Evolutionary conservation across 768 basidiomycete genomes (phyloP), one percentile per base, ranked within the genome.

Genomic region (Dioszegia crocea): DNA sequence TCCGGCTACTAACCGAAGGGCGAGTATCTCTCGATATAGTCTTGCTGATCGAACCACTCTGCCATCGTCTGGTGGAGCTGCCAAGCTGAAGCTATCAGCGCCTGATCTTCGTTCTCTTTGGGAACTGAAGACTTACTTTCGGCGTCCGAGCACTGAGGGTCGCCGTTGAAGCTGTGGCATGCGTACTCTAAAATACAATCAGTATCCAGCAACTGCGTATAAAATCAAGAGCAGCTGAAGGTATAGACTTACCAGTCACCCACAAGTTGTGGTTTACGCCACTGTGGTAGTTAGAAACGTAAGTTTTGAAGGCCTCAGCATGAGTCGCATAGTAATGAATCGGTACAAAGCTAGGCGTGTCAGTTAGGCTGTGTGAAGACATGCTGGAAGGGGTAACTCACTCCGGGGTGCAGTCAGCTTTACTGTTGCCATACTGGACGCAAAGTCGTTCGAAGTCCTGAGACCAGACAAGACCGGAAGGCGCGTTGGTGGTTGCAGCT

Each of bases 311-410:
- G 10, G 79, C 79, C 0, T 78, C 49, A 2, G 81, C 60, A 14
- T 77, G 58, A 14, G 79, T 82, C 50, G 82, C 84, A 73, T 96
- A 94, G 73, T 78, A 85, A 72, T 96, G 92, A 50, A 85, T 51
- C 45, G 84, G 83, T 1, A 86, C 51, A 21, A 60, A 76, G 68
- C 71, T 73, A 54, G 9, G 19, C n/a, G n/a, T n/a, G n/a, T 33
- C 14, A 33, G 14, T 6, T 33, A 6, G 14, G 33, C 33, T 6
- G 14, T 33, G 33, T 33, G 14, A 17, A 16, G 21, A 24, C 26
- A 23, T 8, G 2, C 30, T 19, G 19, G 4, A 11, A 19, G 36
- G 27, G 6, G 19, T 33, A 4, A 53, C 64, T 54, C 41, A 80
- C 86, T 71, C 69, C 1, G 59, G 47, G 11, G 50, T 57, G 56